Conservation (phyloP, 2,329 filamentous ascomycete genomes). For the Mariannaea elegans region DNA sequence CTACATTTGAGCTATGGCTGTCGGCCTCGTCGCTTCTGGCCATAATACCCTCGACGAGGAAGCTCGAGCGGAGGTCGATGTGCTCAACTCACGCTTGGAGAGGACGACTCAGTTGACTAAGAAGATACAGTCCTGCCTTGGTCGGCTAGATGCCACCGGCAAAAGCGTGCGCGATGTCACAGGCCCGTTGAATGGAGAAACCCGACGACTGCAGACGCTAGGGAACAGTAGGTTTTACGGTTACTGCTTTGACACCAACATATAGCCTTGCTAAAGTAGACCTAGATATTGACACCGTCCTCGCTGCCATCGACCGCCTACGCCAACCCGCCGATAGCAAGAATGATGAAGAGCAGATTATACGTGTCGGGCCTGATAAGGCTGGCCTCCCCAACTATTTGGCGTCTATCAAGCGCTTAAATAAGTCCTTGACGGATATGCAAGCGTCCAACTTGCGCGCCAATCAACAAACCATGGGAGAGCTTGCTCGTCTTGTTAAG, state of each 20-base stretch:
- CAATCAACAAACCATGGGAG: slow-evolving; percentile 87
- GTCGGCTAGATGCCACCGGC: slow-evolving; percentile 84
- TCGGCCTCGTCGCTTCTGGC: slow-evolving; percentile 56
- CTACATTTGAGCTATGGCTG: slow-evolving; percentile 54
- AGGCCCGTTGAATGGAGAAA: slow-evolving; percentile 91
- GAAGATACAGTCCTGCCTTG: slow-evolving; percentile 91
- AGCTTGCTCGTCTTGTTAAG: slow-evolving; percentile 80
- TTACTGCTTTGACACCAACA: background rate
- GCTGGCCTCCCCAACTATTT: slow-evolving; percentile 86
- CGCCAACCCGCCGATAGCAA: slow-evolving; percentile 93
- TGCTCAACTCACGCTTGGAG: slow-evolving; percentile 78
- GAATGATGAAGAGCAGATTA: slow-evolving; percentile 89
- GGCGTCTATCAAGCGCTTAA: slow-evolving; percentile 87
- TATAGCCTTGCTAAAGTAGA: slow-evolving; percentile 24
- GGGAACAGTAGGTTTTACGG: slow-evolving; percentile 69
- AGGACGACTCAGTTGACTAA: slow-evolving; percentile 94
- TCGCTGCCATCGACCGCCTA: slow-evolving; percentile 86
- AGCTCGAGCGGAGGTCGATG: slow-evolving; percentile 74
- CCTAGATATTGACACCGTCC: slow-evolving; percentile 83
- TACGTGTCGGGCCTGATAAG: slow-evolving; percentile 85
- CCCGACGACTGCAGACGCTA: slow-evolving; percentile 86
- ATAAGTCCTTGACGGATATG: slow-evolving; percentile 84
- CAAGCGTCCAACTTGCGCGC: slow-evolving; percentile 89
- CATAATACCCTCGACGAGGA: slow-evolving; percentile 69
- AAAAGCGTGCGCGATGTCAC: slow-evolving; percentile 92